These are phyloP conservation scores for Solanum chilense DNA, from an alignment of 257 asterid species.

Conservation along the genomic window DNA sequence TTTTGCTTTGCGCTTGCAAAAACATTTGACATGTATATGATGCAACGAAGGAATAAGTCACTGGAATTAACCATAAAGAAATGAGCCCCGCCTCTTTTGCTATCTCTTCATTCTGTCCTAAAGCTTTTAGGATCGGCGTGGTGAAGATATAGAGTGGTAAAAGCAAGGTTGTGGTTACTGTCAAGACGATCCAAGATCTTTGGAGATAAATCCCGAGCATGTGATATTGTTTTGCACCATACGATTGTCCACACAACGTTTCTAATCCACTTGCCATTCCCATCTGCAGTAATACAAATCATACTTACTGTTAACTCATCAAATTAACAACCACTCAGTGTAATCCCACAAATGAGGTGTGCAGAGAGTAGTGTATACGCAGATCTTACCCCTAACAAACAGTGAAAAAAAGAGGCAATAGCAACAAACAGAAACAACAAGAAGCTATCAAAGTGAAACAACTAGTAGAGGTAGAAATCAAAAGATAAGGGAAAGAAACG, in stretches of 20 bases:
- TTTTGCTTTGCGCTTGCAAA: conserved; percentile 77
- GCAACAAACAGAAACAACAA: not conserved
- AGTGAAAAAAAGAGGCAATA: not conserved
- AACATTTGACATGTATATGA: conserved; percentile 74
- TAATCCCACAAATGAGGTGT: not conserved
- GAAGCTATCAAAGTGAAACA: not conserved
- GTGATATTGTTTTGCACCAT: conserved; percentile 63
- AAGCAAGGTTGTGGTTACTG: conserved; percentile 20
- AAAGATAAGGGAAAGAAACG: not conserved
- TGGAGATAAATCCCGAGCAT: conserved; percentile 82
- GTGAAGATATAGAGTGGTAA: conserved; percentile 43
- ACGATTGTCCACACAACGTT: conserved; percentile 81
- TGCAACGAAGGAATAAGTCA: conserved; percentile 33
- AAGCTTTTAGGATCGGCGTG: conserved; percentile 38
- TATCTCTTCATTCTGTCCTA: conserved; percentile 52
- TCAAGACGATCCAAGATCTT: conserved; percentile 59
- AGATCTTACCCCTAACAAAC: accelerated
- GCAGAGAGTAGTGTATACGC: not conserved
- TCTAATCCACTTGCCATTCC: conserved; percentile 80
- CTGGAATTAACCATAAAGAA: conserved; percentile 48
- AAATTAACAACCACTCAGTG: not conserved
- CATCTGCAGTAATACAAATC: conserved; percentile 24
- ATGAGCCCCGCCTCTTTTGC: conserved; percentile 37
- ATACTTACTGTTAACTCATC: not conserved
- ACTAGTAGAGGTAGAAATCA: not conserved